Evolutionary conservation across 2,329 filamentous ascomycete species (phyloP).

Genomic region (Penicillium sp.): DNA sequence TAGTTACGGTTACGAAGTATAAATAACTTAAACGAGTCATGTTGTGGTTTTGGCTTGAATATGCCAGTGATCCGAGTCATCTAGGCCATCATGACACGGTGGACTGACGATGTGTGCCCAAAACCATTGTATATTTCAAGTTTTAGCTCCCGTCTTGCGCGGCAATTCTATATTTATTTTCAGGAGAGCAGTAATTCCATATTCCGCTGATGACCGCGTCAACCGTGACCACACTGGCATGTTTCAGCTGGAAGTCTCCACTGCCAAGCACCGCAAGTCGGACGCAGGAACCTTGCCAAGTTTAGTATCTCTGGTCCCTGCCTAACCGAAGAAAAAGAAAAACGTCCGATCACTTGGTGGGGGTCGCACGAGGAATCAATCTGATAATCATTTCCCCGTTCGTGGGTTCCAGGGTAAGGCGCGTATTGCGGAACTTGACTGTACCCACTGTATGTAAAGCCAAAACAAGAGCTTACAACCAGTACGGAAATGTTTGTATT

Average conservation of each 20-base stretch:
- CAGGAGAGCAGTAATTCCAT: not conserved
- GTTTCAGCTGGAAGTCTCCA: not conserved
- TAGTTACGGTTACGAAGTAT: not conserved
- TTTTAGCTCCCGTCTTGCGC: no score
- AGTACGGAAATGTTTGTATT: not conserved
- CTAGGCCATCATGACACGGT: no score
- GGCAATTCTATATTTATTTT: not conserved
- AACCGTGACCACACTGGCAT: no score
- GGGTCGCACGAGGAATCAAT: not conserved
- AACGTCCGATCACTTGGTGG: not conserved
- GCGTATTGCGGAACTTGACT: conserved; percentile 2
- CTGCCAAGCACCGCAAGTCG: not conserved
- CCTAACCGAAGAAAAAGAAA: not conserved
- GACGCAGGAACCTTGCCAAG: not conserved
- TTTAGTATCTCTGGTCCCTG: not conserved
- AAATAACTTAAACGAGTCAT: not conserved
- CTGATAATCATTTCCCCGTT: conserved; percentile 6
- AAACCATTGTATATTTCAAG: no score
- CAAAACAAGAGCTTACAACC: not conserved
- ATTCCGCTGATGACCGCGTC: not conserved
- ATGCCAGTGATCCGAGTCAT: no score
- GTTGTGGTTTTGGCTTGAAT: no score
- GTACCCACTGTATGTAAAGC: no score
- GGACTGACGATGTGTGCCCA: no score
- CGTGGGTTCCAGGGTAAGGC: not conserved